Percentiles rank a stretch among this genome's conserved stretches.
Evolutionary conservation across 1,139 yeast species (phyloP).

Genomic region (Trichomonascaceae sp.): DNA sequence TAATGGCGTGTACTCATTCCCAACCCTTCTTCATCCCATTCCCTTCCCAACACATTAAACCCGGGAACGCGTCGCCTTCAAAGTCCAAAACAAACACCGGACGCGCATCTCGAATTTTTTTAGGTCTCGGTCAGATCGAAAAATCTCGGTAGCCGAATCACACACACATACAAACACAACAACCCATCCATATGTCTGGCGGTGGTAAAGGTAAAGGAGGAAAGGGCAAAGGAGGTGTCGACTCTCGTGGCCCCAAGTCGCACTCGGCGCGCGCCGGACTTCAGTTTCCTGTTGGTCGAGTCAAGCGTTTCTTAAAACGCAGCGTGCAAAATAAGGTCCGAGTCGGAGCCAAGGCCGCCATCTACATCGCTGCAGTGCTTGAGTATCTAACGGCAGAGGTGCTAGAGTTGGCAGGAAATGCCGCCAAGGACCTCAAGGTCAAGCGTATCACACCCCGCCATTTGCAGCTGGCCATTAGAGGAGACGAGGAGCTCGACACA

Average conservation of each 20-base stretch:
- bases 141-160: too few species aligned
- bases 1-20: too few species aligned
- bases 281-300: constrained; percentile 98
- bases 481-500: constrained; percentile 96
- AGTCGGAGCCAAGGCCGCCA: constrained; percentile 96
- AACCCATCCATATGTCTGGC: constrained; percentile 88
- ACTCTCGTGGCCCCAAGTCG: constrained; percentile 51
- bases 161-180: too few species aligned
- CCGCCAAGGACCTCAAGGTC: constrained; percentile 95
- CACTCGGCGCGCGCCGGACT: constrained; percentile 96
- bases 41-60: too few species aligned
- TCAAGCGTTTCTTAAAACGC: constrained; percentile 85
- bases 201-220: constrained; percentile 96
- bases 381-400: constrained; percentile 98
- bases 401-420: constrained; percentile 96
- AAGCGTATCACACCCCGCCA: constrained; percentile 99
- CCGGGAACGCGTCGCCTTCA: too few species aligned
- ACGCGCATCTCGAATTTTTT: too few species aligned
- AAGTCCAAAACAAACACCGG: too few species aligned
- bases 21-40: too few species aligned
- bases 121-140: too few species aligned
- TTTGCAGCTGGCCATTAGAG: constrained; percentile 95
- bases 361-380: constrained; percentile 89
- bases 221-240: constrained; percentile 50
- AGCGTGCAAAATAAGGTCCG: constrained; percentile 88